These are phyloP conservation scores for Mucuna pruriens DNA, from an alignment of 306 rosid species.

Conservation along the genomic window DNA sequence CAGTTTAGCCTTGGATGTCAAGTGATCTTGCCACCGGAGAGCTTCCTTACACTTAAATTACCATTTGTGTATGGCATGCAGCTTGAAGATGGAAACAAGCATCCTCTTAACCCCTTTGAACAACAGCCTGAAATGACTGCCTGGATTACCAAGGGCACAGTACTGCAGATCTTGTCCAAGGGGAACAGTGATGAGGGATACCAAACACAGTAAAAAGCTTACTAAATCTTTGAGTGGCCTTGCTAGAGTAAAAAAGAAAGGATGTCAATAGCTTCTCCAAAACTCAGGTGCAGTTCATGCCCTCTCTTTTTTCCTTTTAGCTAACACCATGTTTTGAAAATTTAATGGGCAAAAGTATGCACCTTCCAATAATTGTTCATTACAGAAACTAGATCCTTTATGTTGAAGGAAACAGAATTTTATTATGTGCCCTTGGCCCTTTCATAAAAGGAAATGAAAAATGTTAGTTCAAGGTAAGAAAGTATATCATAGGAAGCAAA, in stretches of 20 bases:
- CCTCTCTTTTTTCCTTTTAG: not conserved
- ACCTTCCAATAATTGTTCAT: conserved; percentile 19
- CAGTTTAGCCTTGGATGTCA: conserved; percentile 80
- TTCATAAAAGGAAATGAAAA: not conserved
- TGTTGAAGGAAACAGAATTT: conserved; percentile 14
- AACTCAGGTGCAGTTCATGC: conserved; percentile 47
- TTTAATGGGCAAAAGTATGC: not conserved
- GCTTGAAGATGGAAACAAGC: conserved; percentile 71
- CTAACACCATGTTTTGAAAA: conserved; percentile 30
- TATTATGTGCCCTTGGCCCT: conserved; percentile 19
- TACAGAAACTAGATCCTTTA: conserved; percentile 20
- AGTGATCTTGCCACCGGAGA: conserved; percentile 86
- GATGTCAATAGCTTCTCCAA: conserved; percentile 33
- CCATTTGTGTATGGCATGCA: conserved; percentile 88
- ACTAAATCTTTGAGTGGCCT: conserved; percentile 35
- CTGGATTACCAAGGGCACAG: conserved; percentile 84
- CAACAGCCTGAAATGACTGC: conserved; percentile 88
- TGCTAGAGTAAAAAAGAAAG: conserved; percentile 37
- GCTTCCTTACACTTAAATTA: conserved; percentile 83
- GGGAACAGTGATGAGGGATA: conserved; percentile 58
- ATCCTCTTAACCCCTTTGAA: conserved; percentile 73
- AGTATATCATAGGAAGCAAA: not conserved
- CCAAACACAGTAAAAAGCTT: conserved; percentile 50
- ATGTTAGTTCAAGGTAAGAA: not conserved
- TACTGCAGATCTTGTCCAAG: conserved; percentile 71